Base-by-base conservation (phyloP, 768 basidiomycete species). In the Lactarius hengduanensis region DNA sequence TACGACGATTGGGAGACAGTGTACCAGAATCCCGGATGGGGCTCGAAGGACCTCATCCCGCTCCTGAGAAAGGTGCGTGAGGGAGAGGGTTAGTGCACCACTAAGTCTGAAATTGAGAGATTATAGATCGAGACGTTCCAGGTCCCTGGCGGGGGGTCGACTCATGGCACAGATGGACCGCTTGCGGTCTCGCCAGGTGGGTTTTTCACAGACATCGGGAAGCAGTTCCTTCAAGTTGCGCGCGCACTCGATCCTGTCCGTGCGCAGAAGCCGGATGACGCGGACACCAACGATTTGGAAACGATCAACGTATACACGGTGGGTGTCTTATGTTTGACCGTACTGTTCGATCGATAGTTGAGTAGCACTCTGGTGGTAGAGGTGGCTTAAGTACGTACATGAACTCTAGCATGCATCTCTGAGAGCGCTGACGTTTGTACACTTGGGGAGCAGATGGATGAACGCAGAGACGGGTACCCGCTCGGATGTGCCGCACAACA, bases 1-100 rank as follows among this genome's bases (percentile, higher is more conserved):
- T 87, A 83, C 57, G 84, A 89, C 11, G 47, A 50, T 7, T 50
- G 47, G 47, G 47, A 50, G 47, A 15, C 47, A 2, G 71, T 78
- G 2, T 74, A 83, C 38, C 78, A 78, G 3, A 87, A 88, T 72
- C 74, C 80, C 4, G 87, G 87, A 1, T 89, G 88, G 88, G 78
- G 85, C 7, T 83, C 84, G 0, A 77, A 78, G 63, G 77, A 84
- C 38, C 69, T 89, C 9, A 82, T 88, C 32, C 86, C 87, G 0
- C 74, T 87, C 18, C 68, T 86, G 38, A 82, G 78, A 68, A 87
- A 88, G 80, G 88, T 83, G 64, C 7, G 64, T 38, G 16, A 20
- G 16, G 7, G 30, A 32, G 30, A 30, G 18, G 54, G 28, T 9
- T 56, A 20, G 20, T 32, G 28, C 7, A 32, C 1, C 1, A 2